phyloP scores from a whole-genome alignment of 2,329 filamentous ascomycete species.

The Cryphonectria carpinicola region DNA sequence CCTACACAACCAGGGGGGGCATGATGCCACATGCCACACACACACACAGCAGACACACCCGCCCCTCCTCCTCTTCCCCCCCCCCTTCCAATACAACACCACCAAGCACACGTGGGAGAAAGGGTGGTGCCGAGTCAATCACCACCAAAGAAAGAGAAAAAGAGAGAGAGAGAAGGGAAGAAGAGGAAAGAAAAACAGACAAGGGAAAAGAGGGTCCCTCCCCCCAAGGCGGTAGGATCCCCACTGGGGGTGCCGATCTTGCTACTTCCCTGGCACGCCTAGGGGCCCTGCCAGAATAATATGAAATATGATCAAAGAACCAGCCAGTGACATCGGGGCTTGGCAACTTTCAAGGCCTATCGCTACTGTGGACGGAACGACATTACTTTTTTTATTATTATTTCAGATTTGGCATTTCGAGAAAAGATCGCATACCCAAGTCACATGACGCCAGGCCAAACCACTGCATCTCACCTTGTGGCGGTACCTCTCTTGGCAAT shows the following conservation, averaged over 20 bases:
- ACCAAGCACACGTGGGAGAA: neutral
- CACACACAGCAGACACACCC: too few species aligned
- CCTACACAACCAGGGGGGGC: neutral
- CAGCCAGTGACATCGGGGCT: slow-evolving; percentile 2
- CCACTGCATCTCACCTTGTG: slow-evolving; percentile 4
- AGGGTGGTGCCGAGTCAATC: neutral
- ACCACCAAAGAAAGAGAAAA: neutral
- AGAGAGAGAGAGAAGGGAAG: neutral
- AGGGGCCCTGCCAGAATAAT: neutral
- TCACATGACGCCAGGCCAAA: slow-evolving; percentile 7
- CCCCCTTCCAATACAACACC: neutral
- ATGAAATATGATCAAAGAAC: neutral
- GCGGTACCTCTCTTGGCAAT: neutral
- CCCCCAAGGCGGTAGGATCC: neutral
- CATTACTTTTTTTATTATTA: neutral
- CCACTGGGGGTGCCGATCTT: neutral
- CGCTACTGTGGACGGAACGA: slow-evolving; percentile 1
- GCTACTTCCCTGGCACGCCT: neutral
- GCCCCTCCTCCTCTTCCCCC: too few species aligned
- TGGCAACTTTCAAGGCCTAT: neutral
- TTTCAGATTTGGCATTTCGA: slow-evolving; percentile 1
- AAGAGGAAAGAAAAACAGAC: neutral
- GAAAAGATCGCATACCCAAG: neutral
- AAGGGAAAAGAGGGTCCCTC: neutral
- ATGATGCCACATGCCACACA: neutral